phyloP scores from a whole-genome alignment of 148 eudicot genomes.

The Nepenthes gracilis region DNA sequence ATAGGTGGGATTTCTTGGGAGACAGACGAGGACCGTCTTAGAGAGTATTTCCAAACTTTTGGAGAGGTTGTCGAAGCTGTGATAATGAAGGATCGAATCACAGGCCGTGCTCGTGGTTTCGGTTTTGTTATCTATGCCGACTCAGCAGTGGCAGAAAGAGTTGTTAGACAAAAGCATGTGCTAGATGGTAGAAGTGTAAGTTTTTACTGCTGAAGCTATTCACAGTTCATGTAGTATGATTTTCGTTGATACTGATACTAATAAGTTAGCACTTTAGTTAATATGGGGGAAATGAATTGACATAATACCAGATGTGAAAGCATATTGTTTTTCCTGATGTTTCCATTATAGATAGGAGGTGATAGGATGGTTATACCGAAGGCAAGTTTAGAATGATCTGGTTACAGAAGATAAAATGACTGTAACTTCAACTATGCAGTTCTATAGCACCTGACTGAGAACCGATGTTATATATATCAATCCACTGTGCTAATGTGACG shows the following conservation, averaged over 20 bases:
- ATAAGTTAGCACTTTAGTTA: background rate
- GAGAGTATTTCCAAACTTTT: slow-evolving; percentile 24
- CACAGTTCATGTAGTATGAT: background rate
- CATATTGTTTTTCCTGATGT: too few species aligned
- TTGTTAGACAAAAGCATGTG: slow-evolving; percentile 27
- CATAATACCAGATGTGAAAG: background rate
- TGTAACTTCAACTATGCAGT: too few species aligned
- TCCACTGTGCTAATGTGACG: too few species aligned
- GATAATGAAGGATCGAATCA: slow-evolving; percentile 34
- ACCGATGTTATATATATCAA: too few species aligned
- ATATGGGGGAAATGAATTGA: background rate
- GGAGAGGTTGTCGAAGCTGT: slow-evolving; percentile 40
- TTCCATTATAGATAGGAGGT: too few species aligned
- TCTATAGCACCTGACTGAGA: too few species aligned
- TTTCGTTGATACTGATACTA: background rate
- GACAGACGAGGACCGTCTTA: slow-evolving; percentile 30
- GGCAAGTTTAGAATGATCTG: too few species aligned
- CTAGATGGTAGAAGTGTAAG: slow-evolving; percentile 35
- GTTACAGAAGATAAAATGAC: too few species aligned
- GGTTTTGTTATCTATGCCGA: slow-evolving; percentile 35
- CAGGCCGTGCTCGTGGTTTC: slow-evolving; percentile 43
- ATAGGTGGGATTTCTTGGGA: slow-evolving; percentile 44
- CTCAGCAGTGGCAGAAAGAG: slow-evolving; percentile 29
- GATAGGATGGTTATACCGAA: too few species aligned
- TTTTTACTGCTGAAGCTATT: background rate